phyloP scores from a whole-genome alignment of 2,329 filamentous ascomycete genomes.

The Paraconiothyrium brasiliense region DNA sequence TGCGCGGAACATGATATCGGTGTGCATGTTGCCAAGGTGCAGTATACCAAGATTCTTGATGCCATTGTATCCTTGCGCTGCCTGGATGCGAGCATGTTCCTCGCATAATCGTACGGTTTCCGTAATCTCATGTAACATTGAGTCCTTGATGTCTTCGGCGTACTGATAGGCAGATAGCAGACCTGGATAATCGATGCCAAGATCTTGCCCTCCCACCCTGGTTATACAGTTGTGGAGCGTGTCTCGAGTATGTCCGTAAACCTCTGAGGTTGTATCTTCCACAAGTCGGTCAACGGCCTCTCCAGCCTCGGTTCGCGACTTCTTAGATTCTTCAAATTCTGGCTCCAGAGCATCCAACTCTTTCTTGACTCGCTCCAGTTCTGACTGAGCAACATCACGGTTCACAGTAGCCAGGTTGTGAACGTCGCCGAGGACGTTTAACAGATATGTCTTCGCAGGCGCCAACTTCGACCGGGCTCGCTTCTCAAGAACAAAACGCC shows the following conservation, averaged over 20 bases:
- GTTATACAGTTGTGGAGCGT: constrained; percentile 79
- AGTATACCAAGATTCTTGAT: constrained; percentile 90
- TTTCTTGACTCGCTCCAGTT: constrained; percentile 81
- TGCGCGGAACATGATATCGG: constrained; percentile 85
- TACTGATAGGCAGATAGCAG: constrained; percentile 87
- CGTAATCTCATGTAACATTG: constrained; percentile 89
- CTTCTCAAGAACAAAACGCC: constrained; percentile 95
- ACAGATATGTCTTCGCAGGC: constrained; percentile 91
- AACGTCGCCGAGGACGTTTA: constrained; percentile 91
- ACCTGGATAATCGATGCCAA: constrained; percentile 87
- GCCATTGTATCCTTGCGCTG: constrained; percentile 80
- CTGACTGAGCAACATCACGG: constrained; percentile 82
- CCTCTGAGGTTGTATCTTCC: constrained; percentile 83
- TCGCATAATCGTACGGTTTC: constrained; percentile 82
- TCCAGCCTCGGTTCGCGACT: constrained; percentile 79
- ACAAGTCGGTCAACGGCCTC: constrained; percentile 84
- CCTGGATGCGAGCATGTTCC: constrained; percentile 81
- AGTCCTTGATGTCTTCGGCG: constrained; percentile 89
- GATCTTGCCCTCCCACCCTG: constrained; percentile 77
- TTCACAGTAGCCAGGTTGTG: constrained; percentile 86
- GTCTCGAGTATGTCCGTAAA: constrained; percentile 84
- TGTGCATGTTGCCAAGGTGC: constrained; percentile 81
- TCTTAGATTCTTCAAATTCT: constrained; percentile 82
- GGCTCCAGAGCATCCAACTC: constrained; percentile 87
- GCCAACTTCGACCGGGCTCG: constrained; percentile 93